Evolutionary conservation across 163 green algal species (phyloP).

Genomic region (Smithsoniella earleae): DNA sequence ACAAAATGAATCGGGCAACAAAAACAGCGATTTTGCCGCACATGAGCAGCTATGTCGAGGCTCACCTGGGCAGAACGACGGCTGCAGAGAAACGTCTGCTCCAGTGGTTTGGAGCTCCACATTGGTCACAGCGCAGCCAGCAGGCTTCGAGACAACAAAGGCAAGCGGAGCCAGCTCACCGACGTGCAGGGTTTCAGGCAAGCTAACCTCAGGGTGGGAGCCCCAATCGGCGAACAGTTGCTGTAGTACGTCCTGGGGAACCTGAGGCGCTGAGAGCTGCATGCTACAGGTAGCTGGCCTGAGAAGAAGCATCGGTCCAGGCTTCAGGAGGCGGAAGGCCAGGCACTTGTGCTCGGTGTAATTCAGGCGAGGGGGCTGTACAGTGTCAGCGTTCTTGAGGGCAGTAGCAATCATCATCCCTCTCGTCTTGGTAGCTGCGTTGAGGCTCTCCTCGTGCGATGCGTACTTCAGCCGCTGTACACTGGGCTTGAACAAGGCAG

Average conservation of each 20-base stretch:
- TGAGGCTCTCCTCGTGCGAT: not conserved
- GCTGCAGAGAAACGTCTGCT: constrained; percentile 14
- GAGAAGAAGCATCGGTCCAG: not conserved
- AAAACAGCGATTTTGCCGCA: too few species aligned
- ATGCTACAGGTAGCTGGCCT: too few species aligned
- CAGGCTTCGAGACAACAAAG: constrained; percentile 10
- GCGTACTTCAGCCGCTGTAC: constrained; percentile 16
- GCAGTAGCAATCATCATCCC: constrained; percentile 23
- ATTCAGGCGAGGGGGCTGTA: not conserved
- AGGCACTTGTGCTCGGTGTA: constrained; percentile 25
- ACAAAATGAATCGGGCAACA: not conserved
- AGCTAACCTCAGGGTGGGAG: too few species aligned
- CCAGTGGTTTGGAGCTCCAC: not conserved
- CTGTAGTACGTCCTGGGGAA: constrained; percentile 1
- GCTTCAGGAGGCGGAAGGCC: not conserved
- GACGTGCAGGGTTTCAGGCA: not conserved
- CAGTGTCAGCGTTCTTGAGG: not conserved
- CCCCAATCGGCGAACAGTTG: constrained; percentile 19
- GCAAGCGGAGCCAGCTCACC: constrained; percentile 15
- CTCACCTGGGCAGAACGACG: not conserved
- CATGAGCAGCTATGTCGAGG: too few species aligned
- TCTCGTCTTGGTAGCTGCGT: not conserved
- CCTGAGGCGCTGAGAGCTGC: not conserved
- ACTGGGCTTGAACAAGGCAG: constrained; percentile 27
- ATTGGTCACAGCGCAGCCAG: not conserved